Base-by-base conservation (phyloP, 306 rosid species). In the Lupinus albus region DNA sequence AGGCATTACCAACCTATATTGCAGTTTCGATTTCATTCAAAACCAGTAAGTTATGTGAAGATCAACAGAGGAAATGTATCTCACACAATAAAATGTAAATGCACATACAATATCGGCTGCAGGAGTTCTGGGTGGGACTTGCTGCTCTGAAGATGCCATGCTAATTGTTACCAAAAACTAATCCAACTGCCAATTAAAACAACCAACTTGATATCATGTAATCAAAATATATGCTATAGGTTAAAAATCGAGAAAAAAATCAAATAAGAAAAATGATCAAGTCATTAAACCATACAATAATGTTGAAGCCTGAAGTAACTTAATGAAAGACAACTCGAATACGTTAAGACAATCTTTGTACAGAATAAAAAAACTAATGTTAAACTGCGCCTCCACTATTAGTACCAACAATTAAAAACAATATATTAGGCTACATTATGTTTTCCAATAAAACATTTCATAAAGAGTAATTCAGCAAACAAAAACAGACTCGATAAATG, bases 1-100 rank as follows among this genome's bases (percentile, higher is more conserved):
- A 91, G n/a, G 96, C 97, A 70, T 85, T 77, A 1, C 97, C 96
- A 68, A 91, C 97, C 97, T 91, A 71, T 2, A 73, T 45, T 47
- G 32, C 3, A 11, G n/a, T 57, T 16, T 21, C 54, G 62, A 33
- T 20, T n/a, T 16, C 54, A 66, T 33, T 20, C 12, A 41, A 71
- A 74, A 44, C 9, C 46, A 17, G 47, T 71, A 68, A 79, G 15
- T 53, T 56, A 9, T 1, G 3, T 4, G 0, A 17, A 11, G 7
- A 32, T 21, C 0, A 44, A 13, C 42, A 61, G 3, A 60, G 14
- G 20, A 2, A 44, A 67, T 2, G 16, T 5, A 3, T 11, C 41
- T 11, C 2, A 41, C 48, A 18, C 12, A 46, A 44, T 5, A 61
- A 39, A 42, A 46, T 6, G 53, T 17, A 58, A 11, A 58, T 73